phyloP scores from a whole-genome alignment of 352 stramenopile genomes.

The Phytophthora pinifolia region DNA sequence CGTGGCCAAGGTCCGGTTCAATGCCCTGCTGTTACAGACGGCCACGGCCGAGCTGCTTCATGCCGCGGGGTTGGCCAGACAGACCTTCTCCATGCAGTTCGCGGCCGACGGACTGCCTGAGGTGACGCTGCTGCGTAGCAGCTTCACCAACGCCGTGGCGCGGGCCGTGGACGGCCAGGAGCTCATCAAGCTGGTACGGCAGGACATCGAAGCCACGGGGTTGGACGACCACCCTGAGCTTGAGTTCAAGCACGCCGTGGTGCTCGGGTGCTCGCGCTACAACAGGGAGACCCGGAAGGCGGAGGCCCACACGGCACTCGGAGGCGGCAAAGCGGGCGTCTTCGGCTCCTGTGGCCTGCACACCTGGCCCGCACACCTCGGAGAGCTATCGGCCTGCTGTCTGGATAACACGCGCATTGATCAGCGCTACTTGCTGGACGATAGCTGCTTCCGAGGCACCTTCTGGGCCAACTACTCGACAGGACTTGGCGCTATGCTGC shows the following conservation, averaged over 20 bases:
- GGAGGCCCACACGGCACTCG: conserved; percentile 59
- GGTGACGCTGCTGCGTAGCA: conserved; percentile 54
- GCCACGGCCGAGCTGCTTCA: conserved; percentile 55
- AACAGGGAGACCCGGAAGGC: conserved; percentile 50
- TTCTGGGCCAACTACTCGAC: conserved; percentile 70
- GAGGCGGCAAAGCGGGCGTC: conserved; percentile 53
- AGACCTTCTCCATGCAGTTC: conserved; percentile 61
- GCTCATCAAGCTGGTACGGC: conserved; percentile 50
- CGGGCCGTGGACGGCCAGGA: conserved; percentile 55
- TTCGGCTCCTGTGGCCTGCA: conserved; percentile 74
- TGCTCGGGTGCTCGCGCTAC: conserved; percentile 67
- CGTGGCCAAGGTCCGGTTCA: conserved; percentile 53
- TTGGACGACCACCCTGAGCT: conserved; percentile 32
- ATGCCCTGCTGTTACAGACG: conserved; percentile 59
- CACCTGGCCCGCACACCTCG: conserved; percentile 53
- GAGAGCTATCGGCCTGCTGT: conserved; percentile 49
- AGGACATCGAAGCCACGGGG: conserved; percentile 48
- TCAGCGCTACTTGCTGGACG: conserved; percentile 45
- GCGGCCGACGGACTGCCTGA: conserved; percentile 49
- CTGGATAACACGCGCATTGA: conserved; percentile 64
- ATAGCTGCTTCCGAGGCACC: conserved; percentile 60
- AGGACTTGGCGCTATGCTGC: conserved; percentile 61
- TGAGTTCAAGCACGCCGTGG: conserved; percentile 67
- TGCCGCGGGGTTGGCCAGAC: conserved; percentile 35
- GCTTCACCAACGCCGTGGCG: conserved; percentile 54